Evolutionary conservation across 2,329 filamentous ascomycete genomes (phyloP).

Genomic region (Penicillium aurantiogriseum): DNA sequence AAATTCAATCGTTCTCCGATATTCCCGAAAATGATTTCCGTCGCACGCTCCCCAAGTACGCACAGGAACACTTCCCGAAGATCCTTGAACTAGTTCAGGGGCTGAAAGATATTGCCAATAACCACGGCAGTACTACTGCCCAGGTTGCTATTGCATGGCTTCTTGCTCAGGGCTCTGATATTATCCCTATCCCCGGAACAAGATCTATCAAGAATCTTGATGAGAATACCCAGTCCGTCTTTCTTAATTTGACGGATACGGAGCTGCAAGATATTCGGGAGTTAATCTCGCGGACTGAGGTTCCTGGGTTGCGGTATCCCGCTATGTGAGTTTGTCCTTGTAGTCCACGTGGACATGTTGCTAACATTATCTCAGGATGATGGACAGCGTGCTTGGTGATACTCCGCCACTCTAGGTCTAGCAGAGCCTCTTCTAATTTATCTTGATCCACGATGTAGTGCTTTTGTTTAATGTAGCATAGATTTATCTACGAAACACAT

Average conservation of each 20-base stretch:
- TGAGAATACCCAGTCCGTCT: conserved; percentile 9
- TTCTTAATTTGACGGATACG: conserved; percentile 8
- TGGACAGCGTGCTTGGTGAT: not conserved
- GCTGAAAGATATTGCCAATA: conserved; percentile 50
- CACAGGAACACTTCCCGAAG: conserved; percentile 52
- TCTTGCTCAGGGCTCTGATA: conserved; percentile 51
- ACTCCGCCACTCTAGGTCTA: conserved; percentile 1
- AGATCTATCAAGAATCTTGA: conserved; percentile 16
- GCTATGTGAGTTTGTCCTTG: not conserved
- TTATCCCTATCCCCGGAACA: conserved; percentile 31
- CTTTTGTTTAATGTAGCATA: not conserved
- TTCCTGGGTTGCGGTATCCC: not conserved
- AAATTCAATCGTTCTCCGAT: conserved; percentile 47
- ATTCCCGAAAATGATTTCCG: conserved; percentile 51
- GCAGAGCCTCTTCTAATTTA: not conserved
- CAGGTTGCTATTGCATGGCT: conserved; percentile 65
- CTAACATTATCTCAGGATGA: conserved; percentile 3
- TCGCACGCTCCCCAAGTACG: conserved; percentile 48
- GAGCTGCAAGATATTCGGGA: conserved; percentile 15
- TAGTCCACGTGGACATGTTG: not conserved
- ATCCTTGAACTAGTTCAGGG: conserved; percentile 54
- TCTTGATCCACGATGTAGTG: not conserved
- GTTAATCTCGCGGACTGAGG: conserved; percentile 6
- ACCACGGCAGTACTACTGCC: conserved; percentile 55
- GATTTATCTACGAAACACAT: too few relatives aligned